A percentile compares a stretch with the other conserved stretches of the same genome.
Evolutionary conservation across 176 grass and related monocot species (phyloP).

Genomic region (Zoysia japonica): DNA sequence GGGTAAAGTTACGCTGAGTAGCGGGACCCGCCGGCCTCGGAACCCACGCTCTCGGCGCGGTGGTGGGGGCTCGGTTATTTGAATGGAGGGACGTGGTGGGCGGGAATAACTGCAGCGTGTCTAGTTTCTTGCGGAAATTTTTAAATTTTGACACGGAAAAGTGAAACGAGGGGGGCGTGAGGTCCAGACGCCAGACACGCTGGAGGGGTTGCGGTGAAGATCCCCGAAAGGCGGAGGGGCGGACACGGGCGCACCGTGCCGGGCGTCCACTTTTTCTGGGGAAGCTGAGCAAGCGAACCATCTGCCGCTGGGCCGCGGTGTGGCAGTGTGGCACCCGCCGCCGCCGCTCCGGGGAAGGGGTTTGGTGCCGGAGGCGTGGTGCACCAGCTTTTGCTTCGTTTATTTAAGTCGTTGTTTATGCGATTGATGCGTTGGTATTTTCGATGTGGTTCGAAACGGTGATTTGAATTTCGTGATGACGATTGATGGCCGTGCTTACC

Average conservation of each 20-base stretch:
- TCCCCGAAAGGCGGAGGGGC: slow-evolving; percentile 10
- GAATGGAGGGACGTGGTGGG: slow-evolving; percentile 46
- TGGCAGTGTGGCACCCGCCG: neutral
- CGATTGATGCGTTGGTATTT: neutral
- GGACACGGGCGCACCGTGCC: slow-evolving; percentile 11
- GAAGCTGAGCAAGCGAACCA: slow-evolving; percentile 5
- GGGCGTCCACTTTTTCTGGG: slow-evolving; percentile 31
- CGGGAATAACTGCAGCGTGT: slow-evolving; percentile 63
- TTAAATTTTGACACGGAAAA: slow-evolving; percentile 20
- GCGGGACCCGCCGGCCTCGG: neutral
- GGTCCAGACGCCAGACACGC: neutral
- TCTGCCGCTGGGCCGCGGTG: neutral
- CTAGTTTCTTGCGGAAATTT: slow-evolving; percentile 13
- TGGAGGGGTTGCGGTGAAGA: neutral
- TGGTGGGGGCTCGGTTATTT: slow-evolving; percentile 37
- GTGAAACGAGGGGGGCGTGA: slow-evolving; percentile 5
- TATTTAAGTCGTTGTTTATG: slow-evolving; percentile 17
- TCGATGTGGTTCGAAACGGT: slow-evolving; percentile 9
- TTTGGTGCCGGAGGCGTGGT: slow-evolving; percentile 8
- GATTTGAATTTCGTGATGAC: slow-evolving; percentile 29
- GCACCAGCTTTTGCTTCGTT: slow-evolving; percentile 16
- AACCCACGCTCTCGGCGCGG: neutral
- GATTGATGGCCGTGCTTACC: neutral
- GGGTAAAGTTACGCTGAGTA: neutral
- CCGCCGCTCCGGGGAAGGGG: neutral